Base-by-base conservation (phyloP, 805 yeast species). In the Metschnikowia reukaufii region DNA sequence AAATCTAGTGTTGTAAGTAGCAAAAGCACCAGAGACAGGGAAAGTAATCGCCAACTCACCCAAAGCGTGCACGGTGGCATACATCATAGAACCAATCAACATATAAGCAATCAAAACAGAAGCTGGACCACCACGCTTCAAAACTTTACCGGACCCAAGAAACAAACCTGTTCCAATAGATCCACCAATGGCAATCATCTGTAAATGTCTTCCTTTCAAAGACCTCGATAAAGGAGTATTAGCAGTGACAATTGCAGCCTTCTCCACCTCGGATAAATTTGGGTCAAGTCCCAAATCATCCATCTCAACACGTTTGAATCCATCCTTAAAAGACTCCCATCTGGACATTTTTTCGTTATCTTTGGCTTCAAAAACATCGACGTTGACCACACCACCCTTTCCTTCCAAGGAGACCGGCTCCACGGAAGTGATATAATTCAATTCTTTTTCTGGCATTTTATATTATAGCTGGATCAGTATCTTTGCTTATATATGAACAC, bases 121-220 rank as follows among this genome's bases (percentile, higher is more conserved):
- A 6, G 85, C 86, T n/a, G 94, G 92, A 20, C 94, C 92, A 62
- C 88, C 86, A 29, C 73, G 69, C 18, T 74, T 56, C 44, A 86
- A 66, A 2, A 87, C 77, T 15, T 74, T 64, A 49, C 88, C 87
- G 1, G 89, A 78, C 60, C 88, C 88, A 29, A 88, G 84, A 51
- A 88, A 81, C 43, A 88, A 70, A 60, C 94, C 96, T 9, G 92
- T 83, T 57, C 96, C 96, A 55, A 88, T 86, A 50, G 85, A 77
- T 33, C 92, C 91, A 55, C 92, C 94, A 51, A 86, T 73, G 41
- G 94, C 90, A 68, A 87, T 86, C 88, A 25, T 25, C 52, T 81
- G 81, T 56, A 83, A 61, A 55, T 82, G 87, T 59, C 89, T 76
- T 36, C 68, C 63, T 55, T 79, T 80, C 58, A 82, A 63, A 10